Evolutionary conservation across 306 rosid genomes (phyloP), one percentile per base, ranked within the genome.

Genomic region (Corylus americana): DNA sequence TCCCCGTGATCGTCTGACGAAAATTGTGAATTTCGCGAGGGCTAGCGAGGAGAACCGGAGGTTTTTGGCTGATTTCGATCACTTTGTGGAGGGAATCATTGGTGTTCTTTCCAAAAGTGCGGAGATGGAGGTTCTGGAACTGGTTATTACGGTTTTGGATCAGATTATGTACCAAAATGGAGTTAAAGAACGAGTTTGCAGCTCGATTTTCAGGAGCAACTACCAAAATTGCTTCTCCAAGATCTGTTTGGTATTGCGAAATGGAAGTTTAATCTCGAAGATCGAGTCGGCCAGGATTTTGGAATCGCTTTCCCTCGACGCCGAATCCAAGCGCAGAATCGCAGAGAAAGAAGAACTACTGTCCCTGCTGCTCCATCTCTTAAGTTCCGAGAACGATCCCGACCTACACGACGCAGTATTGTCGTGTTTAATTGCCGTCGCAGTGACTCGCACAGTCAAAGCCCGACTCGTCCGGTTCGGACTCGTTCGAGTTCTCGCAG

Each of bases 391-490:
- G 16, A 70, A 79, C 14, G 74, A 75, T 22, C 63, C 42, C 4
- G 68, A 31, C 17, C 61, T 85, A 7, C 39, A 73, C 81, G 83
- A 80, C 51, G 83, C 85, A 83, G 81, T 85, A 79, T 69, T 83
- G 68, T 87, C 87, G 11, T 79, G 80, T 25, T 74, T 85, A 7
- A 72, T 55, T 6, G 70, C 78, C 9, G 11, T 87, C 58, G 75
- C 86, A n/a, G 81, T 47, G 79, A 85, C 84, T 55, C 89, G 78
- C 14, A 79, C 87, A 8, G 55, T 68, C 3, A 89, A 87, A 48
- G 70, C 81, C 5, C 76, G 81, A 37, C 89, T 89, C 44, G 84
- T 89, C 51, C 82, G 73, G 57, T 57, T 44, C 5, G 89, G 91
- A 51, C 45, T 85, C 11, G 80, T 87, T 39, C 75, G 42, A 37